Conservation (phyloP, 2,329 filamentous ascomycete species). For the Scedosporium minutisporum region DNA sequence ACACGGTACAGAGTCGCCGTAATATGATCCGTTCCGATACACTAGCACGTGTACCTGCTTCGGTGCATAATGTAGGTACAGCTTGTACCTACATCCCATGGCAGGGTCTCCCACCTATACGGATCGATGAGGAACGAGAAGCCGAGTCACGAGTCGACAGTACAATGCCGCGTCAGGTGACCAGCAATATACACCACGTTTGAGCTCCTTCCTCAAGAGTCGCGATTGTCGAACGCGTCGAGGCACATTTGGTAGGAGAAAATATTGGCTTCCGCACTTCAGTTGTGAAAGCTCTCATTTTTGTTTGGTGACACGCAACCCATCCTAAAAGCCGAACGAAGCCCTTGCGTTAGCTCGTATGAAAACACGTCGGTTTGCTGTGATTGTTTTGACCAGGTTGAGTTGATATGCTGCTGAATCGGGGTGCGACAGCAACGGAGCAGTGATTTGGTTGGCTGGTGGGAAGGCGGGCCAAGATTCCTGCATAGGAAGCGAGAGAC, state of each 20-base stretch:
- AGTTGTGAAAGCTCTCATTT: neutral
- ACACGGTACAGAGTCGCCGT: neutral
- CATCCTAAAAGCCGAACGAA: neutral
- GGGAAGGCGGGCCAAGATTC: neutral
- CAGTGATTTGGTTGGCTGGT: neutral
- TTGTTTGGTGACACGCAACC: neutral
- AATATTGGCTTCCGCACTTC: neutral
- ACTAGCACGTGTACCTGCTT: neutral
- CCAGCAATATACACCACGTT: neutral
- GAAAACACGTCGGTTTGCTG: too few relatives aligned
- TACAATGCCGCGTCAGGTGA: neutral
- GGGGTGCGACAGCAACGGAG: neutral
- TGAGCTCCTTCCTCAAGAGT: neutral
- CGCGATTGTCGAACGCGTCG: neutral
- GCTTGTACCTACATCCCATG: conserved; percentile 5
- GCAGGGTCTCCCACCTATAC: neutral
- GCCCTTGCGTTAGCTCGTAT: too few relatives aligned
- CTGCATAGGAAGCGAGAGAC: neutral
- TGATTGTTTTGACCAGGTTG: neutral
- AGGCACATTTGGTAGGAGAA: neutral
- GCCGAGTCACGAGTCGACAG: neutral
- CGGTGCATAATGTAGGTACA: conserved; percentile 5
- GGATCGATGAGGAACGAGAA: neutral
- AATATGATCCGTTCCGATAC: neutral
- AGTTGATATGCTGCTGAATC: neutral